Base-by-base conservation (phyloP, 495 filamentous ascomycete species). In the Daldinia caldariorum region DNA sequence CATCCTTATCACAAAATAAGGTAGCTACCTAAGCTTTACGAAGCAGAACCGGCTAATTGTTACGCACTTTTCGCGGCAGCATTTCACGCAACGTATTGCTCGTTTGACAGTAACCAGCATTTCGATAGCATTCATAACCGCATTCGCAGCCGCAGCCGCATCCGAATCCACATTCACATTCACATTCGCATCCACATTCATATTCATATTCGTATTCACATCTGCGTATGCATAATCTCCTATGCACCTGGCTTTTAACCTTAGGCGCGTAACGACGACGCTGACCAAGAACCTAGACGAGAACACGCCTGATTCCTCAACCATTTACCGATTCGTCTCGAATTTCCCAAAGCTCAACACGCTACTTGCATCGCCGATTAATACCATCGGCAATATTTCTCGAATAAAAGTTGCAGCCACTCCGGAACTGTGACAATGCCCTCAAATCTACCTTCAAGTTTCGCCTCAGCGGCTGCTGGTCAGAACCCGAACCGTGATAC, bases 391-490 rank as follows among this genome's bases (percentile, higher is more conserved):
- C 41, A 37, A 38, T 66, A 58, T 69, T 39, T 62, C 34, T 63
- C 43, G 34, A 37, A 60, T 29, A 35, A 53, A 49, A 26, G 57
- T 55, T 69, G 49, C 67, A 58, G 61, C 70, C 64, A 35, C 63
- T 32, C 20, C 58, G 26, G 39, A 66, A 59, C 35, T 54, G 29
- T 66, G 50, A 79, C 41, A 58, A 94, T 94, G 91, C 86, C 90
- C 80, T 88, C 90, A 78, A 88, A 90, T 81, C 87, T 93, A 73
- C 86, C 90, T 67, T 92, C 91, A 67, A 92, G 89, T 86, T 94
- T 94, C 84, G 91, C 91, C 76, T 92, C 90, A 71, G 91, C 91
- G 67, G 91, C 91, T 70, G 90, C 91, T 71, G 90, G 90, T 77
- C 90, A 92, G 80, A 87, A 81, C 71, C 79, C 85, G 63, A 85